Evolutionary conservation across 306 rosid species (phyloP), one percentile per base, ranked within the genome.

Genomic region (Oemleria cerasiformis): DNA sequence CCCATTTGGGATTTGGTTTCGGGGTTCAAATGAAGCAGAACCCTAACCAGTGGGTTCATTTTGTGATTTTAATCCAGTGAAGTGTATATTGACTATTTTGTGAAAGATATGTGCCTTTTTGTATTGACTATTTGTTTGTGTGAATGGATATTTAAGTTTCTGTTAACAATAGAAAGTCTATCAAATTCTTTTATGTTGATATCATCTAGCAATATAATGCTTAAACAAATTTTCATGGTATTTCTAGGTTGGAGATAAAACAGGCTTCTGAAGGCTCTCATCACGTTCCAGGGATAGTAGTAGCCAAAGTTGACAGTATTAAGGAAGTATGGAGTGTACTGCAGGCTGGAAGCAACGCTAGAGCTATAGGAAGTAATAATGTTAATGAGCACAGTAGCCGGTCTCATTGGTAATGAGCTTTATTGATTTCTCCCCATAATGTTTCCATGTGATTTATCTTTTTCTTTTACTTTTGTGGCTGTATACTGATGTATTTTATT

Each of bases 21-120:
- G n/a, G n/a, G n/a, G n/a, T n/a, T n/a, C n/a, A n/a, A n/a, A n/a
- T n/a, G n/a, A n/a, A n/a, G n/a, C n/a, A n/a, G n/a, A n/a, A n/a
- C n/a, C n/a, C n/a, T n/a, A n/a, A n/a, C n/a, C n/a, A n/a, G n/a
- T n/a, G n/a, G n/a, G n/a, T n/a, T n/a, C n/a, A n/a, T n/a, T n/a
- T n/a, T n/a, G n/a, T n/a, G n/a, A n/a, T n/a, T n/a, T n/a, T n/a
- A n/a, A n/a, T n/a, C n/a, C n/a, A n/a, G n/a, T n/a, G n/a, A n/a
- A n/a, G n/a, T n/a, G n/a, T n/a, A n/a, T n/a, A n/a, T n/a, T n/a
- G n/a, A n/a, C n/a, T n/a, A n/a, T n/a, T n/a, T n/a, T n/a, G n/a
- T 71, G 80, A 72, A 81, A 68, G 51, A 45, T 42, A 53, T 74
- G 73, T 80, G 66, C 73, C 63, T 80, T 42, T 75, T 5, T 75